Evolutionary conservation across 106 monocot species (phyloP).

Genomic region (Allium fistulosum): DNA sequence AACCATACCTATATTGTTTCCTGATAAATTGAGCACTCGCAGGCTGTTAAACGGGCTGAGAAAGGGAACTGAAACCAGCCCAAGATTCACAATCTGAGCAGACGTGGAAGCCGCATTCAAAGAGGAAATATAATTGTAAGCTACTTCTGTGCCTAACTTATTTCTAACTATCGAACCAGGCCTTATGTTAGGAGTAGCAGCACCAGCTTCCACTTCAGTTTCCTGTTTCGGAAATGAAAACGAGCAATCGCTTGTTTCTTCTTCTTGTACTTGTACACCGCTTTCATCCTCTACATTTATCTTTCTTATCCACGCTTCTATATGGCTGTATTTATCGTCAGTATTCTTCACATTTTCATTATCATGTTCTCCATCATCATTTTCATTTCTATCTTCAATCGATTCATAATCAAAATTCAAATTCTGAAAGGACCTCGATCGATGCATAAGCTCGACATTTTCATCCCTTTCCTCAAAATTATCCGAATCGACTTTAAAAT

Average conservation of each 20-base stretch:
- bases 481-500: neutral
- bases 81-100: slow-evolving; percentile 55
- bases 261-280: slow-evolving; percentile 1
- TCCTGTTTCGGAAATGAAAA: slow-evolving; percentile 11
- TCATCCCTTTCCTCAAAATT: neutral
- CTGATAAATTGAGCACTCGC: slow-evolving; percentile 43
- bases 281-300: slow-evolving; percentile 31
- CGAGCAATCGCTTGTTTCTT: slow-evolving; percentile 38
- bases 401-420: slow-evolving; percentile 12
- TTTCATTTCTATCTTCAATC: neutral
- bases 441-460: neutral
- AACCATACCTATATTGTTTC: slow-evolving; percentile 45
- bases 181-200: slow-evolving; percentile 20
- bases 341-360: neutral
- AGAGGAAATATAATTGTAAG: slow-evolving; percentile 53
- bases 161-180: slow-evolving; percentile 7
- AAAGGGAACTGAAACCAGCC: slow-evolving; percentile 45
- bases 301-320: slow-evolving; percentile 75
- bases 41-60: slow-evolving; percentile 43
- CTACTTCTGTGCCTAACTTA: slow-evolving; percentile 43
- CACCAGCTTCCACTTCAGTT: slow-evolving; percentile 8
- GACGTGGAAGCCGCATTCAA: slow-evolving; percentile 38
- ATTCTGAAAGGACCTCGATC: slow-evolving; percentile 7
- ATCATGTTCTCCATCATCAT: neutral
- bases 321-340: slow-evolving; percentile 14